These are phyloP conservation scores for Chaetoscypha palmicola DNA, from an alignment of 2,329 filamentous ascomycete species.

Conservation along the genomic window DNA sequence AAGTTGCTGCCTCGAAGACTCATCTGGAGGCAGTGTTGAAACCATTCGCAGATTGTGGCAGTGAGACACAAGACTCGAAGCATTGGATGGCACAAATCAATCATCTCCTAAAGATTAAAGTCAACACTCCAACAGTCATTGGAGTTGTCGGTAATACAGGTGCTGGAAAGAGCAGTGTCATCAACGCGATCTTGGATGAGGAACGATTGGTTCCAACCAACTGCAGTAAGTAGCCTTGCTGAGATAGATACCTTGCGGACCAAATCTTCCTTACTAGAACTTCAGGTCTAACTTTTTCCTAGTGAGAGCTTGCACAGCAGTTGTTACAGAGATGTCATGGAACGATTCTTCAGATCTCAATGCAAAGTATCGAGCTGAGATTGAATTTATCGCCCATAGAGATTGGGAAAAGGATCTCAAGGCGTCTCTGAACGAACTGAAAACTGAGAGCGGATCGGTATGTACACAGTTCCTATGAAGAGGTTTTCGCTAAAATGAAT, in stretches of 20 bases:
- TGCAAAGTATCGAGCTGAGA: slow-evolving; percentile 36
- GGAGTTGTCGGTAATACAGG: slow-evolving; percentile 26
- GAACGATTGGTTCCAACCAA: slow-evolving; percentile 39
- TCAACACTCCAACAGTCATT: slow-evolving; percentile 22
- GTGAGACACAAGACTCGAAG: slow-evolving; percentile 16
- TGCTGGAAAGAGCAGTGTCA: slow-evolving; percentile 24
- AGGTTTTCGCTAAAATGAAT: slow-evolving; percentile 39
- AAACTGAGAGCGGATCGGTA: slow-evolving; percentile 23
- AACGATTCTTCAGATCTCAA: slow-evolving; percentile 33
- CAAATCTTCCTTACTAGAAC: background rate
- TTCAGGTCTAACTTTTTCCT: background rate
- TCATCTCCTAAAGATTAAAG: slow-evolving; percentile 19
- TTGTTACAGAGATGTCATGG: slow-evolving; percentile 41
- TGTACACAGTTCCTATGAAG: slow-evolving; percentile 33
- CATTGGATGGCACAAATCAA: slow-evolving; percentile 26
- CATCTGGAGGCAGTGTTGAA: slow-evolving; percentile 22
- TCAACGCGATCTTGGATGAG: slow-evolving; percentile 37
- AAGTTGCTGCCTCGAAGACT: slow-evolving; percentile 17
- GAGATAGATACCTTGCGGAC: background rate
- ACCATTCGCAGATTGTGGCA: slow-evolving; percentile 14
- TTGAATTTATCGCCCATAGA: slow-evolving; percentile 25
- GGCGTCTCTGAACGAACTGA: slow-evolving; percentile 13
- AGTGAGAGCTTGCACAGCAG: slow-evolving; percentile 38
- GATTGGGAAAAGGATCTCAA: slow-evolving; percentile 21
- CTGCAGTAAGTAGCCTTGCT: slow-evolving; percentile 3